phyloP scores from a whole-genome alignment of 768 basidiomycete genomes.

The Mycena crocata region DNA sequence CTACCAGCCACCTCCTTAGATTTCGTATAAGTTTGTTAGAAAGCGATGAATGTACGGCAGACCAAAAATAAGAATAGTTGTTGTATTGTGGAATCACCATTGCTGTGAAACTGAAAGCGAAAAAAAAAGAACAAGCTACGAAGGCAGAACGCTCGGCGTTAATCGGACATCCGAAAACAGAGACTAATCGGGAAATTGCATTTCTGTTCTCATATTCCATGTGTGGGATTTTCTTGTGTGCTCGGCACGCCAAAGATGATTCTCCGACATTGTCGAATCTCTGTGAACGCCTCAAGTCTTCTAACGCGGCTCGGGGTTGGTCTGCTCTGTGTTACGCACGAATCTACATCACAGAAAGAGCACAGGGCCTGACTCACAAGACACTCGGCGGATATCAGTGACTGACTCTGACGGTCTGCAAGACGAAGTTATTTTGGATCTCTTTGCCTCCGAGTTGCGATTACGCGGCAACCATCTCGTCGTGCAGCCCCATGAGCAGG shows the following conservation, averaged over 20 bases:
- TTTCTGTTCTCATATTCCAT: slow-evolving; percentile 49
- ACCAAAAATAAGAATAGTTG: slow-evolving; percentile 17
- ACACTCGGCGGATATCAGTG: slow-evolving; percentile 40
- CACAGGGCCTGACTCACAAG: slow-evolving; percentile 76
- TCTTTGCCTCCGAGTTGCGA: slow-evolving; percentile 82
- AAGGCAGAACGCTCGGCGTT: too few species aligned
- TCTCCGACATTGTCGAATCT: slow-evolving; percentile 40
- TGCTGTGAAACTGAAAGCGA: too few species aligned
- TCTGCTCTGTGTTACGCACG: slow-evolving; percentile 8
- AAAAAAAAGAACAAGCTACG: too few species aligned
- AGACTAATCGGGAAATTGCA: slow-evolving; percentile 27
- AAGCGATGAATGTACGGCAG: slow-evolving; percentile 28
- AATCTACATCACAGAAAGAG: slow-evolving; percentile 11
- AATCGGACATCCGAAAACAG: too few species aligned
- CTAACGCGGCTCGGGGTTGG: slow-evolving; percentile 73
- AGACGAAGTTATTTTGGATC: slow-evolving; percentile 51
- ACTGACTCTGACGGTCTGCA: slow-evolving; percentile 16
- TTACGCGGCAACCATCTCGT: slow-evolving; percentile 71
- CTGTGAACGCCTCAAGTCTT: slow-evolving; percentile 51
- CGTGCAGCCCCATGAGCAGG: slow-evolving; percentile 74
- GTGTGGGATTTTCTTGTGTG: slow-evolving; percentile 78
- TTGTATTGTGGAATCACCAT: slow-evolving; percentile 11
- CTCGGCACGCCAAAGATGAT: slow-evolving; percentile 38
- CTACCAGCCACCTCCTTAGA: slow-evolving; percentile 18
- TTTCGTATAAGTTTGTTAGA: slow-evolving; percentile 26